Base-by-base conservation (phyloP, 768 basidiomycete genomes). In the Chalciporus pseudorubinellus region DNA sequence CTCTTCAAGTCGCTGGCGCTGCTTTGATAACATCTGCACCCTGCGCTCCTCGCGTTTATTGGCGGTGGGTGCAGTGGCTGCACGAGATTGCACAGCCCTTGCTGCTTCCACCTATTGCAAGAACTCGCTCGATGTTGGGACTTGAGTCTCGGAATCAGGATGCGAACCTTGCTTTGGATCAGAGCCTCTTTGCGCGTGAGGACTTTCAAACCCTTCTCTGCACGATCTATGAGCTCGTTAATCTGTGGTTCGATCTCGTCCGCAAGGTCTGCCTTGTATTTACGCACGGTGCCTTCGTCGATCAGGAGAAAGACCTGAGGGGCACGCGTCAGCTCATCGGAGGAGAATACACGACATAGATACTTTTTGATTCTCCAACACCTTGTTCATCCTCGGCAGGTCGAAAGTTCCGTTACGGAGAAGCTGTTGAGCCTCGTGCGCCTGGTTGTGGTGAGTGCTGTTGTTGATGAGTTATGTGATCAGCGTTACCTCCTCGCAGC, bases 191-290 rank as follows among this genome's bases (percentile, higher is more conserved):
- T 82, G 72, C 85, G 86, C 56, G 77, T 71, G 48, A 92, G 67
- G 9, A 72, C 62, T 24, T 78, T 75, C 29, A 91, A 67, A 2
- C 87, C 88, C 59, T 81, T 82, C 60, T 89, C 84, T 1, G 88
- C 84, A 20, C 81, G 78, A 49, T 81, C 76, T 18, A 90, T 77
- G 14, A 92, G 80, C 56, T 92, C 88, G 41, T 76, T 80, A 18
- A 92, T 85, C 26, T 86, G 82, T 16, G 90, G 90, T 53, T 92
- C 89, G 10, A 92, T 82, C 64, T 91, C 89, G 46, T 89, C 86
- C 1, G 80, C 83, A 36, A 92, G 74, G 39, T 85, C 84, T 2
- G 83, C 70, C 61, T 91, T 89, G 72, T 92, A 90, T 66, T 72
- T 77, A 47, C 78, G 77, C n/a, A 91, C 78, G 0, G 83, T 87